phyloP scores from a whole-genome alignment of 139 green algal genomes.

The Coelastrella sp. region DNA sequence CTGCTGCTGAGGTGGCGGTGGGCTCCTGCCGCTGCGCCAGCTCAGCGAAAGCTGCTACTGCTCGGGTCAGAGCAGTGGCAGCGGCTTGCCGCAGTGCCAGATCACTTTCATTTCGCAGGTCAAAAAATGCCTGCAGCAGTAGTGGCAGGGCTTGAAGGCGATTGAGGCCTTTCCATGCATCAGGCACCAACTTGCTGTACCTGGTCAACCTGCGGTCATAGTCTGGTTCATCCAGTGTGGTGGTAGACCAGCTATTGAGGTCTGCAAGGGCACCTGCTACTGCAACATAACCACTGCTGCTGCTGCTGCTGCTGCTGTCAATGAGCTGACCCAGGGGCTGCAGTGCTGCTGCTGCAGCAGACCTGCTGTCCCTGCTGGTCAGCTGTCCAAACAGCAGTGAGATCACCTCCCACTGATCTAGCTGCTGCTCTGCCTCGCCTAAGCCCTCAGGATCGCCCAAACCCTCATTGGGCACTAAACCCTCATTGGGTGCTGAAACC shows the following conservation, averaged over 20 bases:
- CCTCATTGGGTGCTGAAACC: too few relatives aligned
- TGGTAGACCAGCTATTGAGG: conserved; percentile 65
- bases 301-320: conserved; percentile 32
- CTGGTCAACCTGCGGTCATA: conserved; percentile 69
- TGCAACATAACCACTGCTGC: neutral
- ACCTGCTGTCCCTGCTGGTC: conserved; percentile 56
- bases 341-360: conserved; percentile 59
- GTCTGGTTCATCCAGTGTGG: conserved; percentile 54
- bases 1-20: conserved; percentile 6
- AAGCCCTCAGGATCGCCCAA: neutral
- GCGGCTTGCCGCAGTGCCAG: conserved; percentile 81
- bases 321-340: conserved; percentile 62
- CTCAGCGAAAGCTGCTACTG: conserved; percentile 37
- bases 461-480: too few relatives aligned
- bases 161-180: conserved; percentile 58
- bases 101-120: conserved; percentile 76
- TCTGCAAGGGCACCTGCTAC: conserved; percentile 56
- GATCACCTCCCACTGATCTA: conserved; percentile 63
- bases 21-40: conserved; percentile 32
- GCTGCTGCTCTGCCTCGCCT: neutral
- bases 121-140: conserved; percentile 70
- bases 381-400: conserved; percentile 71
- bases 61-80: conserved; percentile 55
- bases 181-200: conserved; percentile 65
- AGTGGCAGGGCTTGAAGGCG: conserved; percentile 62